These are phyloP conservation scores for Diaporthe citrichinensis DNA, from an alignment of 2,329 filamentous ascomycete species.

Conservation along the genomic window DNA sequence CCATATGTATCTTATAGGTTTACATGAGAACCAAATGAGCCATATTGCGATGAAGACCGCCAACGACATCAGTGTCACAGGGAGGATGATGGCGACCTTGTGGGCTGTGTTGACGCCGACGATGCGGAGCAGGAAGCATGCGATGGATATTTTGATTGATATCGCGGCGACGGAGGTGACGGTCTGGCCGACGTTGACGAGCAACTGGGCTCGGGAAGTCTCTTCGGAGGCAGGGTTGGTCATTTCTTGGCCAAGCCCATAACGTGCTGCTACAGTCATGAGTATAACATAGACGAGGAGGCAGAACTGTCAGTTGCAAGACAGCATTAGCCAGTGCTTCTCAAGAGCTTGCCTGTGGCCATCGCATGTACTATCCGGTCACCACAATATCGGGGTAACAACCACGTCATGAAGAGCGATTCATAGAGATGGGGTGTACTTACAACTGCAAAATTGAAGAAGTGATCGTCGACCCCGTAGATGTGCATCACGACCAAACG, in stretches of 20 bases:
- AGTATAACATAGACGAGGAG: conserved; percentile 32
- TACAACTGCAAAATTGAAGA: conserved; percentile 37
- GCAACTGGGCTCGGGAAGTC: conserved; percentile 2
- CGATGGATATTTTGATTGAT: conserved; percentile 38
- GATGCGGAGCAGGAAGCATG: conserved; percentile 34
- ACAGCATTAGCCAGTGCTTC: background rate
- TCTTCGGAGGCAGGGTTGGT: background rate
- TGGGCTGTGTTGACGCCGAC: conserved; percentile 12
- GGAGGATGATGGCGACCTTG: conserved; percentile 15
- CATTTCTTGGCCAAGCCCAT: conserved; percentile 21
- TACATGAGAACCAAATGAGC: conserved; percentile 39
- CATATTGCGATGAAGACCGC: background rate
- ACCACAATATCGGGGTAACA: background rate
- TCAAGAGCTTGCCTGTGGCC: too few species aligned
- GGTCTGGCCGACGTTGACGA: conserved; percentile 30
- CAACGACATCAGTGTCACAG: conserved; percentile 19
- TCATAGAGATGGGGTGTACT: background rate
- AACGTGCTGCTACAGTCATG: conserved; percentile 25
- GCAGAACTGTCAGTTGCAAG: background rate
- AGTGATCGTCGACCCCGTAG: conserved; percentile 39
- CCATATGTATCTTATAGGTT: conserved; percentile 36
- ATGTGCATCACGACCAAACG: conserved; percentile 36
- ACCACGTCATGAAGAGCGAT: background rate
- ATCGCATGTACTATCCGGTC: fast-evolving
- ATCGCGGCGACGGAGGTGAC: conserved; percentile 13